phyloP scores from a whole-genome alignment of 805 yeast genomes.

The Wickerhamomyces pijperi region DNA sequence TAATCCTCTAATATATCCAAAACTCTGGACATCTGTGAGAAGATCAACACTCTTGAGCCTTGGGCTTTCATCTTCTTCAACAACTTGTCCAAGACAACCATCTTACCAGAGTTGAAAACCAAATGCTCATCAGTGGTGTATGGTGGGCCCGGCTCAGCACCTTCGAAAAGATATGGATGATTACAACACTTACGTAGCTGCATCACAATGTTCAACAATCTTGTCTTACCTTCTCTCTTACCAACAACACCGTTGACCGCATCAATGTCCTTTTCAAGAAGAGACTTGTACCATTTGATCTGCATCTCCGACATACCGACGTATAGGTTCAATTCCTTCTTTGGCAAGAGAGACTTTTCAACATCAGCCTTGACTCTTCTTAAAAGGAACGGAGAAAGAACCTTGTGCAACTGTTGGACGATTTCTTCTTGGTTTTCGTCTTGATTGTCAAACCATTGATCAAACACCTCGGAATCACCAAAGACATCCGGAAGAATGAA shows the following conservation, averaged over 20 bases:
- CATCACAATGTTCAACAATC: constrained; percentile 90
- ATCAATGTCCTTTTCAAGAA: constrained; percentile 86
- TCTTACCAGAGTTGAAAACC: constrained; percentile 81
- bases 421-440: constrained; percentile 64
- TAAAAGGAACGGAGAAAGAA: constrained; percentile 75
- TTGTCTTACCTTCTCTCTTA: constrained; percentile 83
- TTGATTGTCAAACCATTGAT: constrained; percentile 75
- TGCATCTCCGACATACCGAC: constrained; percentile 97
- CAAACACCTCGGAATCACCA: constrained; percentile 82
- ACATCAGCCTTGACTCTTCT: constrained; percentile 91
- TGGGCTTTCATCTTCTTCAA: constrained; percentile 56
- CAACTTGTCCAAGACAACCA: constrained; percentile 79
- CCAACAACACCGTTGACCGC: constrained; percentile 97
- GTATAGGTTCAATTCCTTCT: constrained; percentile 80
- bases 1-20: constrained; percentile 88
- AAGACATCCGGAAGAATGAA: constrained; percentile 90
- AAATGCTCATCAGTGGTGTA: constrained; percentile 92
- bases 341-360: constrained; percentile 82
- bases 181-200: constrained; percentile 93
- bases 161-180: constrained; percentile 93
- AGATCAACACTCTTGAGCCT: constrained; percentile 85
- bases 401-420: constrained; percentile 80
- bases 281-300: constrained; percentile 77
- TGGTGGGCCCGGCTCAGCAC: constrained; percentile 99
- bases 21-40: constrained; percentile 88